phyloP scores from a whole-genome alignment of 345 rosid species.

The Zanthoxylum bungeanum region DNA sequence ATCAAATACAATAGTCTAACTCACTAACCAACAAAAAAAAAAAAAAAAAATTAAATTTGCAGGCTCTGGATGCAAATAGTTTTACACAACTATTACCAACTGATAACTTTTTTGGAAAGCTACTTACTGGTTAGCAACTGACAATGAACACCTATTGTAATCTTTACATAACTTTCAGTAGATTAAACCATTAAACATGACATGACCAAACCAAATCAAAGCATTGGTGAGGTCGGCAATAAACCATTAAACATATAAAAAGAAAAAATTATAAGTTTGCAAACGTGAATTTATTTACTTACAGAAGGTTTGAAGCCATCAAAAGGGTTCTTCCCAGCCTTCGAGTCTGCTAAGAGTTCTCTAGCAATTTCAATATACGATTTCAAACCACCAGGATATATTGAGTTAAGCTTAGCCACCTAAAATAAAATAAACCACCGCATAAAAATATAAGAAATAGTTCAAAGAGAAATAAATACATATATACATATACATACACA shows the following conservation, averaged over 20 bases:
- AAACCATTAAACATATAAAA: not conserved
- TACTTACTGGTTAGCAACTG: not conserved
- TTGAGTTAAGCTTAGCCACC: slow-evolving; percentile 71
- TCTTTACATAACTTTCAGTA: not conserved
- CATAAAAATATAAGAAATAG: not conserved
- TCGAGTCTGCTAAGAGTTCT: slow-evolving; percentile 84
- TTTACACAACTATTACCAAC: not conserved
- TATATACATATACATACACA: no score
- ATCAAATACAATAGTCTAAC: not conserved
- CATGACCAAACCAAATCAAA: no score
- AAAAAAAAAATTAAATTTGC: not conserved
- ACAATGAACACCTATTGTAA: not conserved
- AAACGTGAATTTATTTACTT: slow-evolving; percentile 20
- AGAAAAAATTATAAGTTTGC: not conserved
- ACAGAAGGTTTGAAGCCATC: slow-evolving; percentile 97
- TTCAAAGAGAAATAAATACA: not conserved
- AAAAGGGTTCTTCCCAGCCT: slow-evolving; percentile 86
- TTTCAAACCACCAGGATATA: slow-evolving; percentile 88
- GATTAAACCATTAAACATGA: not conserved
- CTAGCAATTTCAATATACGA: slow-evolving; percentile 68
- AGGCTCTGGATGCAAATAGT: not conserved
- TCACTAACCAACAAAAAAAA: not conserved
- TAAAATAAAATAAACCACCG: slow-evolving; percentile 19
- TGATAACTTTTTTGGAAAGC: not conserved
- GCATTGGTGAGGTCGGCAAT: no score